A percentile compares a stretch with the other conserved stretches of the same genome.
Evolutionary conservation across 2,329 filamentous ascomycete genomes (phyloP).

Genomic region (Blastomyces parvus): DNA sequence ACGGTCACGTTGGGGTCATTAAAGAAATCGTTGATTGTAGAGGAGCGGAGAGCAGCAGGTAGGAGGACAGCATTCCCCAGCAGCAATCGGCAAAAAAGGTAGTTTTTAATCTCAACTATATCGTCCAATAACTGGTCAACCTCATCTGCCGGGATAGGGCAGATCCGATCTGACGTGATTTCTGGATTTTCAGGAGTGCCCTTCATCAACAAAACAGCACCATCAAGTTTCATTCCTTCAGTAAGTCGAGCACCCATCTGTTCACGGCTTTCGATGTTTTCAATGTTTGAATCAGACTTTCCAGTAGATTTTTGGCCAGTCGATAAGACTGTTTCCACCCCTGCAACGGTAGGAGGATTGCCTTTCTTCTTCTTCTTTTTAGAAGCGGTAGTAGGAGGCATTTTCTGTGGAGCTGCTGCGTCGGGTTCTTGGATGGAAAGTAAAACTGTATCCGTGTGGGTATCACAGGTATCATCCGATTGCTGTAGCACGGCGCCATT

Average conservation of each 20-base stretch:
- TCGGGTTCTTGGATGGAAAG: neutral
- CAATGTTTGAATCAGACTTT: constrained; percentile 26
- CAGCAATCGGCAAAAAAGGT: constrained; percentile 42
- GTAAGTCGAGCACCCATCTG: constrained; percentile 35
- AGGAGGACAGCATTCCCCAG: constrained; percentile 40
- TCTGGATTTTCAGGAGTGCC: constrained; percentile 26
- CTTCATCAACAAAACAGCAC: neutral
- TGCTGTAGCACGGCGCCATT: neutral
- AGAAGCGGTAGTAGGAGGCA: constrained; percentile 8
- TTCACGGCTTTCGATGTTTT: constrained; percentile 36
- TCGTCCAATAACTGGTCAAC: constrained; percentile 36
- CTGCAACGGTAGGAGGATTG: neutral
- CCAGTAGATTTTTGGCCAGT: constrained; percentile 16
- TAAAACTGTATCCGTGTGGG: neutral
- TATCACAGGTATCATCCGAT: neutral
- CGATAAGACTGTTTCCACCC: neutral
- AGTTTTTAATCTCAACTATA: constrained; percentile 42
- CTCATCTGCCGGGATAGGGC: constrained; percentile 36
- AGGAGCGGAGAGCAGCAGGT: constrained; percentile 32
- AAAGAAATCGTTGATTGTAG: constrained; percentile 39
- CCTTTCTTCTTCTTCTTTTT: constrained; percentile 24
- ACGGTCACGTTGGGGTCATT: constrained; percentile 34
- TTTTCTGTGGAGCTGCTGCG: neutral
- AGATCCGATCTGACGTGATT: constrained; percentile 25
- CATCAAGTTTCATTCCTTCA: constrained; percentile 31